Base-by-base conservation (phyloP, 1,284 basidiomycete genomes). In the Sporisorium iseilematis-ciliati region DNA sequence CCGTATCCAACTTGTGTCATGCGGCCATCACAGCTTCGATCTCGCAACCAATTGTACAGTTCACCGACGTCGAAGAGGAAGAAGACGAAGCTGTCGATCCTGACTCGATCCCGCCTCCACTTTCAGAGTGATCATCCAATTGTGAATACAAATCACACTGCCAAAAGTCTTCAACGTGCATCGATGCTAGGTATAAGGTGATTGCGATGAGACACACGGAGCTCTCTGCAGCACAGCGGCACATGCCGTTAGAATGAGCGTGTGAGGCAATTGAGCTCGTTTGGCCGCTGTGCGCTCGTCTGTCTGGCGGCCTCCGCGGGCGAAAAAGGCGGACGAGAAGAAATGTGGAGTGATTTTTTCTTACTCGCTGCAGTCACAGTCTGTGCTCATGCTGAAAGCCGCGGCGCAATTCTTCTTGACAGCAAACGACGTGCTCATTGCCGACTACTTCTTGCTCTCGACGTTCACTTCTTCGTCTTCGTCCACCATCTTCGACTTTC, bases 11-110 rank as follows among this genome's bases (percentile, higher is more conserved):
- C 10, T 25, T 2, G 26, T 42, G 48, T 18, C 6, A 2, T 21
- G n/a, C 11, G 20, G 6, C 38, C 14, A 23, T 25, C 20, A 40
- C 45, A 75, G 73, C 67, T 12, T 61, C 68, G 5, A 60, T 75
- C 49, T 75, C 73, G 3, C 73, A 75, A n/a, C 73, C 73, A 3
- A 25, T 71, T 8, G 73, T 75, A 0, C 73, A 71, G 4, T 65
- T 71, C 42, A 65, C 68, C 4, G 67, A 70, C 25, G 60, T 59
- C 29, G 73, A 75, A 55, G 68, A 75, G 48, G 64, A 66, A 18
- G 63, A 70, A 25, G 63, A 69, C 10, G 65, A 74, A 2, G 60
- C 57, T 7, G 57, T 66, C 38, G 69, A 72, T 31, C 64, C 63
- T 16, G 64, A 59, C 38, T 72, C 65, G 16, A 50, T 71, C 16